phyloP scores from a whole-genome alignment of 106 monocot species.

The Amphibolis antarctica region DNA sequence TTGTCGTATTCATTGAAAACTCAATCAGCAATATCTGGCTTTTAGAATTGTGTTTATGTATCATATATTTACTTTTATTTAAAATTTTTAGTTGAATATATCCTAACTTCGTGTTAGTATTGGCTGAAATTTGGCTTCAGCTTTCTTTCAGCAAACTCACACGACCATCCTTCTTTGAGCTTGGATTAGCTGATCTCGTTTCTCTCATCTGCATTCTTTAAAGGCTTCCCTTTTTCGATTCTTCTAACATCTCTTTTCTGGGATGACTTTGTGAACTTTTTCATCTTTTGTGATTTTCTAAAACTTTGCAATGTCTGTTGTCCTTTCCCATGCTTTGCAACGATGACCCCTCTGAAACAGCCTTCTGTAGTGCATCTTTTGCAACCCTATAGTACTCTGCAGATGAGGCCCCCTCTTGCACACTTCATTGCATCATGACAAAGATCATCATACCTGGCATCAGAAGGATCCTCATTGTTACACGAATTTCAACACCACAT shows the following conservation, averaged over 20 bases:
- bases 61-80: too few relatives aligned
- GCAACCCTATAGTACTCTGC: conserved; percentile 15
- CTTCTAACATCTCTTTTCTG: conserved; percentile 12
- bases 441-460: conserved; percentile 12
- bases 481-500: conserved; percentile 33
- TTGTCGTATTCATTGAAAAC: too few relatives aligned
- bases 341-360: conserved; percentile 8
- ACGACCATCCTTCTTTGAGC: too few relatives aligned
- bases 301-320: conserved; percentile 16
- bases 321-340: conserved; percentile 18
- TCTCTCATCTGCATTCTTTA: not conserved
- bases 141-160: too few relatives aligned
- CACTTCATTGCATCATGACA: not conserved
- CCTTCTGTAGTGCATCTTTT: conserved; percentile 19
- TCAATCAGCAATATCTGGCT: too few relatives aligned
- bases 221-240: not conserved
- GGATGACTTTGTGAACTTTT: conserved; percentile 1
- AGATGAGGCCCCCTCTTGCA: conserved; percentile 12
- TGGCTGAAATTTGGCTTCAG: too few relatives aligned
- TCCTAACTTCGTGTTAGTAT: too few relatives aligned
- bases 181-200: too few relatives aligned
- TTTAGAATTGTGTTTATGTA: too few relatives aligned
- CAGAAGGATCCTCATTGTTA: conserved; percentile 48
- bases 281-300: conserved; percentile 14
- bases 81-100: too few relatives aligned